Evolutionary conservation across 352 stramenopile genomes (phyloP).

Genomic region (Saprolegnia parasitica): DNA sequence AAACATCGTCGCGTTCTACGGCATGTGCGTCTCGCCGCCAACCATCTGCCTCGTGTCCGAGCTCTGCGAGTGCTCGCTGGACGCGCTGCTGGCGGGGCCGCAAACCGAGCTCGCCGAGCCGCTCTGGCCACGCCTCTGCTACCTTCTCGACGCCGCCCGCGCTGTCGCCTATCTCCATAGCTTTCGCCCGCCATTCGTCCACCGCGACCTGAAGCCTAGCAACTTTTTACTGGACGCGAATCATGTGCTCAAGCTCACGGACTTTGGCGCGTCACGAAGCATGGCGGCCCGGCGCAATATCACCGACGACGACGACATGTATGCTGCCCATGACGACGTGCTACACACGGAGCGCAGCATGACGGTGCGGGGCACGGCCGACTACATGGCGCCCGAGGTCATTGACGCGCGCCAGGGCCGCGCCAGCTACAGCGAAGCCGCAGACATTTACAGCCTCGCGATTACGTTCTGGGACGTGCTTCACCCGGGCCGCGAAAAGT

Average conservation of each 20-base stretch:
- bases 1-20: slow-evolving; percentile 40
- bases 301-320: too few species aligned
- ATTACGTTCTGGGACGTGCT: slow-evolving; percentile 80
- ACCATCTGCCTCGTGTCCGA: slow-evolving; percentile 67
- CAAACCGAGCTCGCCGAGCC: slow-evolving; percentile 23
- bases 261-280: slow-evolving; percentile 57
- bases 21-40: slow-evolving; percentile 60
- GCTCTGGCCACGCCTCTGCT: slow-evolving; percentile 52
- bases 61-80: slow-evolving; percentile 56
- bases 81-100: slow-evolving; percentile 30
- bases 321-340: not conserved
- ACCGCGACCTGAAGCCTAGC: slow-evolving; percentile 64
- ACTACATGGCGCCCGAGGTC: slow-evolving; percentile 83
- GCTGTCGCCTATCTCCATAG: slow-evolving; percentile 66
- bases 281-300: slow-evolving; percentile 32
- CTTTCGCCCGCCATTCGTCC: slow-evolving; percentile 60
- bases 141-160: slow-evolving; percentile 57
- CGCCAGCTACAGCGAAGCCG: slow-evolving; percentile 61
- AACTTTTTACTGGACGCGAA: slow-evolving; percentile 73
- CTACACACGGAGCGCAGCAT: slow-evolving; percentile 33
- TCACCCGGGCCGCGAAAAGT: slow-evolving; percentile 61
- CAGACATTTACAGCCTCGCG: slow-evolving; percentile 64
- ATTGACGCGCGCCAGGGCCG: slow-evolving; percentile 65
- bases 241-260: slow-evolving; percentile 62
- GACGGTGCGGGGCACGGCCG: slow-evolving; percentile 66